Evolutionary conservation across 306 rosid genomes (phyloP), one percentile per base, ranked within the genome.

Genomic region (Dryas alaskensis): DNA sequence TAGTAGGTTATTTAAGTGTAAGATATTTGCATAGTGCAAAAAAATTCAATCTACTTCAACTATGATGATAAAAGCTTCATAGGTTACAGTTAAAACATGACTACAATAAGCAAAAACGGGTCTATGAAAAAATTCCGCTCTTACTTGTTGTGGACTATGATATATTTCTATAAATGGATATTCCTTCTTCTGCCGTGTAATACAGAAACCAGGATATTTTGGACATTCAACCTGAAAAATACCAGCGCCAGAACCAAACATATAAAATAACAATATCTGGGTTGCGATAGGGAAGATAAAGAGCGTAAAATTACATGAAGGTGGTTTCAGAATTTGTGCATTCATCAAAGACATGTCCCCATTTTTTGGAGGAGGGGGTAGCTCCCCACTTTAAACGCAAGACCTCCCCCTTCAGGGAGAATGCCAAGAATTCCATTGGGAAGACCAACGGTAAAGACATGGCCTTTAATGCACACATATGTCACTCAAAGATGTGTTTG

Each of bases 141-240:
- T 77, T 89, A 89, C 98, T 69, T 91, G 91, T 79, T 86, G 70
- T 4, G 98, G 98, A 75, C 85, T 88, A 66, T 87, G 88, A 82
- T 88, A 91, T 65, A 94, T 81, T 83, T 91, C 97, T 47, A 89
- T 79, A 73, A 94, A 94, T 63, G 98, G 96, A 77, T 94, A 94
- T 82, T 94, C 98, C 63, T 72, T 94, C 79, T 72, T 91, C 89
- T 89, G 95, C 65, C 98, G 91, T 27, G 92, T 82, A 39, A 91
- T 81, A 77, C 98, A 89, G 81, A 94, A 91, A 58, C 97, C 98
- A 51, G 98, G 98, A 79, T 88, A 94, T 73, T 94, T 94, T 72
- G 98, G 97, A 81, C 98, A 94, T 76, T 94, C 97, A 74, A 94
- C 98, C 98, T 91, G 92, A 54, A 84, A 87, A 69, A 68, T 69